Evolutionary conservation across 2,329 filamentous ascomycete genomes (phyloP).

Genomic region (Sporothrix inflata): DNA sequence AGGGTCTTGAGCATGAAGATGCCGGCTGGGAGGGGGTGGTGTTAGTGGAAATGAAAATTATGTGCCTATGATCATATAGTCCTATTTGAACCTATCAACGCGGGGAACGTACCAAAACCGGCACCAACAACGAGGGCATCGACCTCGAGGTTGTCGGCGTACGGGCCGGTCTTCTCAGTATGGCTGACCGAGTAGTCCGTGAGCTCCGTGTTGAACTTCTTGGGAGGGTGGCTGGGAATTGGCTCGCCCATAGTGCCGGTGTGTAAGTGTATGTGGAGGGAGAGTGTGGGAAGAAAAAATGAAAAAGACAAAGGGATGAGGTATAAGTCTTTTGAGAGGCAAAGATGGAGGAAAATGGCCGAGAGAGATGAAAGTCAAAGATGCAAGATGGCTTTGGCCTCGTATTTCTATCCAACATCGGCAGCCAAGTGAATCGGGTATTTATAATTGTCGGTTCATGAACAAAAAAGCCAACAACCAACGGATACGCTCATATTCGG

Average conservation of each 20-base stretch:
- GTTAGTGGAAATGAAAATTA: neutral
- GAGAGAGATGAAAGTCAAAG: neutral
- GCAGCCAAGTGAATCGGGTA: neutral
- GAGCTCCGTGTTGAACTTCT: constrained; percentile 49
- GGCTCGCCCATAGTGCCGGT: constrained; percentile 35
- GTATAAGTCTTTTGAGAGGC: neutral
- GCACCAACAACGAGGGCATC: constrained; percentile 51
- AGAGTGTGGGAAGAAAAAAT: neutral
- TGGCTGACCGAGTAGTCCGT: constrained; percentile 44
- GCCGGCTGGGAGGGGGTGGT: constrained; percentile 41
- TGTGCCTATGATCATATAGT: neutral
- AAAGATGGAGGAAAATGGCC: neutral
- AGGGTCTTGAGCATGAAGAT: constrained; percentile 57
- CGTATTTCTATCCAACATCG: neutral
- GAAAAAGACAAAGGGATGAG: neutral
- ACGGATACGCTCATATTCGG: neutral
- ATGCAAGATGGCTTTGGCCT: neutral
- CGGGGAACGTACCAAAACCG: constrained; percentile 44
- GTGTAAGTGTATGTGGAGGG: neutral
- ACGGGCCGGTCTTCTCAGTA: constrained; percentile 43
- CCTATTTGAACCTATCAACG: neutral
- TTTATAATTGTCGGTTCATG: neutral
- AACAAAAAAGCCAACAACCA: neutral
- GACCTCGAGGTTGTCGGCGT: constrained; percentile 49
- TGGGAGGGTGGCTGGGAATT: constrained; percentile 31